Evolutionary conservation across 768 basidiomycete genomes (phyloP), one percentile per base, ranked within the genome.

Genomic region (Multifurca ochricompacta): DNA sequence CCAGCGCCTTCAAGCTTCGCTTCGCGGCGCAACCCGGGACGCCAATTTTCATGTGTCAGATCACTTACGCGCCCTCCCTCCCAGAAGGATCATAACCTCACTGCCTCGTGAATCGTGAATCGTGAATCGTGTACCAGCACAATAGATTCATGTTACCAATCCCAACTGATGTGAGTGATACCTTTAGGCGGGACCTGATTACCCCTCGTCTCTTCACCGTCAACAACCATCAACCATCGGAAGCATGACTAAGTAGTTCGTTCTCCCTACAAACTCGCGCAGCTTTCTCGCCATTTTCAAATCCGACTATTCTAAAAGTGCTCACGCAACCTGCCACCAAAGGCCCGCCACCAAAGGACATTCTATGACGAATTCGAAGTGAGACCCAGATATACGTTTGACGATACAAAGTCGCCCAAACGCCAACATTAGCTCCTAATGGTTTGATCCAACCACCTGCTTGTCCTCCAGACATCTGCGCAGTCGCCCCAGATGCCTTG

Each of bases 231-330:
- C 44, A 13, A 56, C 48, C 45, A 58, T 58, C 9, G 55, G 50
- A 5, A 56, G 54, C 45, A 30, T 51, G 1, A 59, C 49, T 10
- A 59, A 25, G 40, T 54, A 59, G 21, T 59, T 59, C 34, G 21
- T 59, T 59, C 34, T 67, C 67, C 19, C 69, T 63, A 13, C 63
- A 48, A 32, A 75, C 53, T 32, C 51, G 63, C 37, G 65, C 59
- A 19, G 62, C 53, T 19, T 61, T 63, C 4, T 68, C 65, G 16
- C 69, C 69, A 51, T 64, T 61, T 37, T 61, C 56, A 56, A 83
- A 78, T 58, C 16, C 18, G 39, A 19, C 27, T n/a, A 16, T 18
- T 16, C 14, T 8, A 23, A 34, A 11, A 23, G 21, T 32, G 45
- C 53, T 31, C 30, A 55, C 53, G 57, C 54, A 28, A 59, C 56